Percentiles rank a stretch among this genome's conserved stretches.
Conservation (phyloP, 257 asterid species). For the Coffea canephora region DNA sequence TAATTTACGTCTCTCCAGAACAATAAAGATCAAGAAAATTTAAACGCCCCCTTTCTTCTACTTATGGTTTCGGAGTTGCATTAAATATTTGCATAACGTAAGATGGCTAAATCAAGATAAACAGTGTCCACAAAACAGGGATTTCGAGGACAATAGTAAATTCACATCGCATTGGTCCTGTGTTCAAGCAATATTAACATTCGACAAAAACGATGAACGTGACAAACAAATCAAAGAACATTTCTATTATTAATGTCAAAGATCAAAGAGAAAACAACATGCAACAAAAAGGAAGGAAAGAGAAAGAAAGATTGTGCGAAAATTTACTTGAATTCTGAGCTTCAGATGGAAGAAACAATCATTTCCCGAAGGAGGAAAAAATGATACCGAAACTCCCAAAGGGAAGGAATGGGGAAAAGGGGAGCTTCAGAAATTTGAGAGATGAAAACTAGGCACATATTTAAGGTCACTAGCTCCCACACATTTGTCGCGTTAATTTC, state of each 20-base stretch:
- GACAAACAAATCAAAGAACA: not conserved
- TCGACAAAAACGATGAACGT: not conserved
- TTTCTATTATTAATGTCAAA: not conserved
- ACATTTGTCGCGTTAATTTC: constrained; percentile 39
- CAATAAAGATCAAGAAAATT: not conserved
- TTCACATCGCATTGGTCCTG: not conserved
- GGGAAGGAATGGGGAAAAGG: constrained; percentile 17
- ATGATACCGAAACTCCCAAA: constrained; percentile 10
- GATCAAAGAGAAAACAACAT: not conserved
- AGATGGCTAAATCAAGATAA: not conserved
- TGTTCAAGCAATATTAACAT: not conserved
- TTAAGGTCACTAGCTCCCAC: constrained; percentile 33
- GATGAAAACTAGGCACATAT: constrained; percentile 11
- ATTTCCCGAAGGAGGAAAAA: constrained; percentile 19
- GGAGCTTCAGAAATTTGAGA: constrained; percentile 13
- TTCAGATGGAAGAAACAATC: constrained; percentile 4
- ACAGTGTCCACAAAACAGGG: not conserved
- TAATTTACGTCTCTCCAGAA: not conserved
- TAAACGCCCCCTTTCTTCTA: not conserved
- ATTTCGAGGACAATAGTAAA: not conserved
- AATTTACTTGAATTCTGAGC: constrained; percentile 15
- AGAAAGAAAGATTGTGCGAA: not conserved
- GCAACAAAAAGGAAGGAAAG: not conserved
- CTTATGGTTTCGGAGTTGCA: not conserved
- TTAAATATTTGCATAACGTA: constrained; percentile 3